Evolutionary conservation across 116 monocot genomes (phyloP), one percentile per base, ranked within the genome.

Genomic region (Thalassia testudinum): DNA sequence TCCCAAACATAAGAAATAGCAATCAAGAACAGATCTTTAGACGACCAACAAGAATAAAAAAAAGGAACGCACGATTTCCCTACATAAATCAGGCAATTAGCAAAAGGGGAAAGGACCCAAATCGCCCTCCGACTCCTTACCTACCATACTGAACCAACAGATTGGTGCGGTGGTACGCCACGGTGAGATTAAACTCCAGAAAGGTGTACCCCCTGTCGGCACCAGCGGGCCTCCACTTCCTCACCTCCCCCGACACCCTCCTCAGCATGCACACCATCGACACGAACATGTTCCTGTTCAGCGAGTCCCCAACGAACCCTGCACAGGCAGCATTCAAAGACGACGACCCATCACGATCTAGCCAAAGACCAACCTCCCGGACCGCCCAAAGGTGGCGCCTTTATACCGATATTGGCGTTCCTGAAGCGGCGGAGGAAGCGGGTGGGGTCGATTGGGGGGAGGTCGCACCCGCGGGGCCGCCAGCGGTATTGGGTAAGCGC

Each of bases 221-320:
- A 5, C 85, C 82, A 0, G 63, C 81, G 10, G 85, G 95, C 3
- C 95, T 73, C 82, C 79, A 88, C 60, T 97, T 97, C 62, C 48
- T 81, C 60, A 89, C 97, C n/a, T 60, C 79, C 4, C 67, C 67
- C 5, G 49, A 52, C 12, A 44, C 89, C 37, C 62, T 49, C 26
- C 51, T 78, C 59, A 97, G 70, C 62, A 72, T 79, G 60, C 97
- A 97, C 10, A 97, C 67, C 60, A 97, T 22, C 14, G 97, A 88
- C 21, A 73, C 74, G 63, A 85, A 97, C 97, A 97, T 97, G 58
- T 97, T 97, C 67, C 89, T 68, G 52, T 85, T 97, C 72, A 97
- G 53, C 18, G 97, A 97, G 57, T 97, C 97, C 57, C 97, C 97
- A 23, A 97, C 75, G 63, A 97, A 97, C 25, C 97, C 97, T 88